Conservation (phyloP, 2,329 filamentous ascomycete species). For the Penicillium fuscoglaucum region DNA sequence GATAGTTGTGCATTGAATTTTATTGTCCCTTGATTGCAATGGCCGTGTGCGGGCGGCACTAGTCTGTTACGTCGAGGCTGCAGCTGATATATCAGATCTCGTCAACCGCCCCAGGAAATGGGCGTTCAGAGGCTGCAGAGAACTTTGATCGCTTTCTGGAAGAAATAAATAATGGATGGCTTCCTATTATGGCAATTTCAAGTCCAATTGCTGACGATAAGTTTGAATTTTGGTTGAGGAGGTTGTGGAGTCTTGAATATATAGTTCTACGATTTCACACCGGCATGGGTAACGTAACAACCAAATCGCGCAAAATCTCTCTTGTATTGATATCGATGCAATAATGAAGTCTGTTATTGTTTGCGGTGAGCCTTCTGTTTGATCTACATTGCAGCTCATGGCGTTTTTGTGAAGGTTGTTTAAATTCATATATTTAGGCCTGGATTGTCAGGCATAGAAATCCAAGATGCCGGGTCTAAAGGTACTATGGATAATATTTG, state of each 20-base stretch:
- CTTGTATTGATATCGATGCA: background rate
- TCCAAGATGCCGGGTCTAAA: background rate
- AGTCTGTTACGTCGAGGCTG: background rate
- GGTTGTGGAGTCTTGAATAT: background rate
- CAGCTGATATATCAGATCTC: conserved; percentile 9
- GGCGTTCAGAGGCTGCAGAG: background rate
- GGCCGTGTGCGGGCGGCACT: background rate
- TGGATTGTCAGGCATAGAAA: background rate
- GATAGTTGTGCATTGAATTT: conserved; percentile 2
- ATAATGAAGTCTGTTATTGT: background rate
- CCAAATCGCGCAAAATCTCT: background rate
- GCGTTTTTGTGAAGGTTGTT: background rate
- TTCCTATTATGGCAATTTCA: background rate
- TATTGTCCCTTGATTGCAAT: conserved; percentile 9
- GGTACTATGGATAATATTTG: background rate
- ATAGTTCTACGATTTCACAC: background rate
- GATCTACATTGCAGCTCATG: background rate
- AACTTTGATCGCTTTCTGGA: background rate
- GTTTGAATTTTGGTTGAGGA: background rate
- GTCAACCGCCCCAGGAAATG: background rate
- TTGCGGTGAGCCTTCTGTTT: background rate
- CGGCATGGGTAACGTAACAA: background rate
- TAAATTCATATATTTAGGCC: background rate
- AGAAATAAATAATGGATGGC: background rate
- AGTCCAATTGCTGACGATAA: background rate